Evolutionary conservation across 2,329 filamentous ascomycete genomes (phyloP).

Genomic region (Purpureocillium lavendulum): DNA sequence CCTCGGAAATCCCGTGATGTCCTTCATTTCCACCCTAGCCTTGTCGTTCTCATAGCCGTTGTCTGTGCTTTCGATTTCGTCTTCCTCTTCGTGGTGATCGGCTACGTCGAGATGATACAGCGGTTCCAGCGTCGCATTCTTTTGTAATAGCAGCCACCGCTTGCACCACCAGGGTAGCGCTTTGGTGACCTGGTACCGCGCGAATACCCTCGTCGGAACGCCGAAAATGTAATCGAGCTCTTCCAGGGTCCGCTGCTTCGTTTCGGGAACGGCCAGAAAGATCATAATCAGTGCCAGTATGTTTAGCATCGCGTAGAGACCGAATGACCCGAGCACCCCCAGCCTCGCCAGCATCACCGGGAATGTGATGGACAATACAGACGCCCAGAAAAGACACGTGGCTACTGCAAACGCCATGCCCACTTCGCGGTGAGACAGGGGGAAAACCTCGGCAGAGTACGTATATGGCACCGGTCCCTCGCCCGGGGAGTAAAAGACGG

Average conservation of each 20-base stretch:
- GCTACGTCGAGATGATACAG: constrained; percentile 32
- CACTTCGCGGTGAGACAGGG: constrained; percentile 61
- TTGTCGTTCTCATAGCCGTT: constrained; percentile 27
- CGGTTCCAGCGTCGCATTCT: constrained; percentile 29
- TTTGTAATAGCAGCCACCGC: constrained; percentile 45
- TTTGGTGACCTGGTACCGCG: constrained; percentile 47
- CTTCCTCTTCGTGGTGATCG: constrained; percentile 18
- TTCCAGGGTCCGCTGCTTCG: constrained; percentile 45
- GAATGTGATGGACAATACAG: constrained; percentile 55
- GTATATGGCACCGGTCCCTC: constrained; percentile 62
- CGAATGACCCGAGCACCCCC: constrained; percentile 40
- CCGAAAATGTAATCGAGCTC: constrained; percentile 54
- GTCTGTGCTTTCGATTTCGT: constrained; percentile 17
- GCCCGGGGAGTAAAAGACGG: constrained; percentile 39
- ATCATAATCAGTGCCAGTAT: constrained; percentile 46
- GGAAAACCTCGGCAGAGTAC: constrained; percentile 63
- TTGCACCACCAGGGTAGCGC: constrained; percentile 54
- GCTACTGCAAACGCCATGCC: constrained; percentile 65
- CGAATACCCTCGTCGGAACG: constrained; percentile 48
- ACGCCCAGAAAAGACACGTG: constrained; percentile 53
- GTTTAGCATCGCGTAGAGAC: constrained; percentile 48
- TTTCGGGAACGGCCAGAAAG: constrained; percentile 49
- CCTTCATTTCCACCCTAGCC: constrained; percentile 28
- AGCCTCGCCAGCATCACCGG: constrained; percentile 43
- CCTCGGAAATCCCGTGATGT: constrained; percentile 20